Evolutionary conservation across 495 filamentous ascomycete genomes (phyloP).

Genomic region (Penicillium samsonianum): DNA sequence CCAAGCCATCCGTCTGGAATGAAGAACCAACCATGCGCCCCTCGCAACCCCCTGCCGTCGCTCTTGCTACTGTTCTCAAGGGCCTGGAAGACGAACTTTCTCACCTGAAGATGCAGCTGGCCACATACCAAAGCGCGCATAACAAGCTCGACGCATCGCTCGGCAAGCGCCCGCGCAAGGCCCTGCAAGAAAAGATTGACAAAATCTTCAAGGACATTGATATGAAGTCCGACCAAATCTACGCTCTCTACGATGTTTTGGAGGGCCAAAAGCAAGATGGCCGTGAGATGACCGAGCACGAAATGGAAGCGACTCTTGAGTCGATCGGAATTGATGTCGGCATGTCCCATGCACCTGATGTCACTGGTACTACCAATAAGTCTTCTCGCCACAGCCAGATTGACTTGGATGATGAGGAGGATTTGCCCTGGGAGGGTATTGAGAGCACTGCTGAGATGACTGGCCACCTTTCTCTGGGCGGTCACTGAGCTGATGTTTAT

Average conservation of each 20-base stretch:
- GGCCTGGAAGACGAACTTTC: constrained; percentile 77
- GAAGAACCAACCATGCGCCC: constrained; percentile 78
- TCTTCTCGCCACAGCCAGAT: constrained; percentile 31
- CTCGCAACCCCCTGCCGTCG: constrained; percentile 68
- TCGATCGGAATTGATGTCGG: constrained; percentile 54
- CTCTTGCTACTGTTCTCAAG: constrained; percentile 79
- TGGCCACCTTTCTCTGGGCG: constrained; percentile 24
- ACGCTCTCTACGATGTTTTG: constrained; percentile 84
- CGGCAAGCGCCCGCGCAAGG: constrained; percentile 66
- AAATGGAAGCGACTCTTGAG: constrained; percentile 68
- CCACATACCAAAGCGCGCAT: constrained; percentile 59
- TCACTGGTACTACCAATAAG: constrained; percentile 40
- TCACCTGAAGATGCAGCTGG: constrained; percentile 71
- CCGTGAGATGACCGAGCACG: constrained; percentile 63
- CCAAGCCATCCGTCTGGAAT: constrained; percentile 50
- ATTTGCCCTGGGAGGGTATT: constrained; percentile 55
- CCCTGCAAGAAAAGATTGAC: constrained; percentile 64
- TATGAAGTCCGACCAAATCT: constrained; percentile 82
- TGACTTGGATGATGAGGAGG: constrained; percentile 44
- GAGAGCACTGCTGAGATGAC: constrained; percentile 54
- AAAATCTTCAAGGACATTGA: constrained; percentile 66
- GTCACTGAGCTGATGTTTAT: constrained; percentile 8
- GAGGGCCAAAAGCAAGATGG: constrained; percentile 74
- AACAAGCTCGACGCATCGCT: constrained; percentile 68
- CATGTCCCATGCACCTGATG: constrained; percentile 23